Evolutionary conservation across 2,329 filamentous ascomycete genomes (phyloP), one percentile per base, ranked within the genome.

Genomic region (Aureobasidium sp.): DNA sequence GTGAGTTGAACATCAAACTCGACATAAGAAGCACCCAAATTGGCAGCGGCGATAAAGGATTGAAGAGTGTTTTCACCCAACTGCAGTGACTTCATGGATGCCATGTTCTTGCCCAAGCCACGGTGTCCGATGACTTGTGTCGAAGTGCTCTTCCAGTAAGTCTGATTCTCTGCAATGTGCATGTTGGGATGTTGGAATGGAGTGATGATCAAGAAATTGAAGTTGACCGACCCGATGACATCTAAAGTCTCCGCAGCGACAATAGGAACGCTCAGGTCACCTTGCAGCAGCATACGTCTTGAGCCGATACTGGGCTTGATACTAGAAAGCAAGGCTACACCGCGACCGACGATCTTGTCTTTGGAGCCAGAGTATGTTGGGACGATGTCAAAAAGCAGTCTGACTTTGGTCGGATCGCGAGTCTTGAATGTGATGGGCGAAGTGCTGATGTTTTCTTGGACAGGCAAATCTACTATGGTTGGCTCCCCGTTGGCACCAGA

Each of bases 11-110:
- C 93, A 66, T 98, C 93, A 63, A 81, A 81, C 61, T 85, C 82
- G 30, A 85, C 81, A 61, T 85, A 85, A 8, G 79, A 79, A 11
- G 81, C 93, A 7, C 93, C 93, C 48, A 98, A 71, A 60, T 96
- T 97, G 38, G 91, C 90, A 2, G 93, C 93, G 2, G 91, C 89
- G 64, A 97, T 95, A 70, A 98, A 98, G 0, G 93, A 97, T 60
- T 83, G 86, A 22, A 98, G 78, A 0, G 93, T 98, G 68, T 98
- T 98, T 70, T 98, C 93, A 56, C 93, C 94, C 1, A 98, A 77
- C 66, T 98, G 94, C 29, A 98, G 75, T 2, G 90, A 96, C 57
- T 84, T 88, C 65, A 89, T 88, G 25, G 85, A 83, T 11, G 84
- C 79, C 57, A 87, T 79, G 67, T 98, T 98, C 74, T 97, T 97